phyloP scores from a whole-genome alignment of 1,139 yeast genomes.

The Sugiyamaella pinicola region DNA sequence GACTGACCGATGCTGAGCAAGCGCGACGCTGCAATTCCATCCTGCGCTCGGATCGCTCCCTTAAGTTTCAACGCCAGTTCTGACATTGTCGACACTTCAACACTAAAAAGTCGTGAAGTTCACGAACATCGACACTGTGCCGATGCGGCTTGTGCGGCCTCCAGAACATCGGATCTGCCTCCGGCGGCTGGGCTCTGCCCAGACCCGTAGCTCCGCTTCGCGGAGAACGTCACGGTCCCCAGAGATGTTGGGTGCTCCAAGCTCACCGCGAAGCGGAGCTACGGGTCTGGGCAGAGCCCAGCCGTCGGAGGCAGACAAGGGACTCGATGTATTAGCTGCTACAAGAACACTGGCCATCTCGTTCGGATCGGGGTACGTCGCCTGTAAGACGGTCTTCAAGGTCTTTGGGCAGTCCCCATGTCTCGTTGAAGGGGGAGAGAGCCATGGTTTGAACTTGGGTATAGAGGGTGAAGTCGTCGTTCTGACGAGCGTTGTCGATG shows the following conservation, averaged over 20 bases:
- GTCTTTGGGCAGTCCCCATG: conserved; percentile 39
- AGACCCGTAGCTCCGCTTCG: too few relatives aligned
- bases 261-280: conserved; percentile 4
- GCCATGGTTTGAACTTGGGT: conserved; percentile 42
- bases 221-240: too few relatives aligned
- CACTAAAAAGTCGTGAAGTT: background rate
- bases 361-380: conserved; percentile 35
- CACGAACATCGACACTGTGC: background rate
- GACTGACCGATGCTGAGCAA: conserved; percentile 34
- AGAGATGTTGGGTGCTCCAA: too few relatives aligned
- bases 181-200: conserved; percentile 1
- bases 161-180: conserved; percentile 4
- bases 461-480: conserved; percentile 37
- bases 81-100: background rate
- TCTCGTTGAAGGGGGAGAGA: conserved; percentile 42
- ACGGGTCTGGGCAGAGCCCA: conserved; percentile 13
- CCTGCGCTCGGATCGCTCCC: conserved; percentile 27
- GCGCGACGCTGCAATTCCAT: conserved; percentile 33
- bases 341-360: conserved; percentile 39
- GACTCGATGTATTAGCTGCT: conserved; percentile 29
- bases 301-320: conserved; percentile 7
- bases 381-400: conserved; percentile 36
- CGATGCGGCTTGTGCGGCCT: conserved; percentile 12
- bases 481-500: conserved; percentile 44
- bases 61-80: conserved; percentile 28